Base-by-base conservation (phyloP, 331 rosid species). In the Phaseolus coccineus region DNA sequence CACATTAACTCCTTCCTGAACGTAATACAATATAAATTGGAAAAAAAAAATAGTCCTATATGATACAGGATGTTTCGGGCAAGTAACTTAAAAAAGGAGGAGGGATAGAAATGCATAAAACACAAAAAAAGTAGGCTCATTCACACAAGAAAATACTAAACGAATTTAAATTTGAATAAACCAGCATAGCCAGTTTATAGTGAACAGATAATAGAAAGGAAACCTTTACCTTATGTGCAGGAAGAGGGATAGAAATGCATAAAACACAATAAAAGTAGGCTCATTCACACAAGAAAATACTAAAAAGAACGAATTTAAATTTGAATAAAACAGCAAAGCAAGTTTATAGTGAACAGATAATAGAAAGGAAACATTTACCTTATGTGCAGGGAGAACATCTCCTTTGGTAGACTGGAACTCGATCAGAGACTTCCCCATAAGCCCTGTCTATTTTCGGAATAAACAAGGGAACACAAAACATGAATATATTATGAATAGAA, bases 301-400 rank as follows among this genome's bases (percentile, higher is more conserved):
- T n/a, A 71, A 66, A 71, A 57, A 5, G 25, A 42, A 78, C 27
- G 48, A 44, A 24, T 1, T 69, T 55, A 11, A 47, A 56, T 16
- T 40, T 42, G 53, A 40, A 61, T 39, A 24, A 73, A 74, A 27
- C 63, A 47, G 69, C 10, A 74, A 42, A 40, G 6, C 44, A 64
- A 14, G 24, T 11, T 3, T 30, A 78, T 67, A 77, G 28, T 24
- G n/a, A 77, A 16, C 19, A 14, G 11, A 82, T 44, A 64, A 55
- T 77, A 71, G 59, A 56, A 78, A 73, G 59, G 57, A 31, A 59
- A 33, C 74, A 42, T 69, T 85, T 73, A 95, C 99, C 98, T 88
- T 95, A 89, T 95, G 99, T 50, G 98, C 90, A 74, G 99, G 99
- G 89, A 95, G 99, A 82, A 93, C 96, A n/a, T 95, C 97, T 64